Evolutionary conservation across 23 red algal species (phyloP), one percentile per base, ranked within the genome.

Genomic region (Gracilaria vermiculophylla): DNA sequence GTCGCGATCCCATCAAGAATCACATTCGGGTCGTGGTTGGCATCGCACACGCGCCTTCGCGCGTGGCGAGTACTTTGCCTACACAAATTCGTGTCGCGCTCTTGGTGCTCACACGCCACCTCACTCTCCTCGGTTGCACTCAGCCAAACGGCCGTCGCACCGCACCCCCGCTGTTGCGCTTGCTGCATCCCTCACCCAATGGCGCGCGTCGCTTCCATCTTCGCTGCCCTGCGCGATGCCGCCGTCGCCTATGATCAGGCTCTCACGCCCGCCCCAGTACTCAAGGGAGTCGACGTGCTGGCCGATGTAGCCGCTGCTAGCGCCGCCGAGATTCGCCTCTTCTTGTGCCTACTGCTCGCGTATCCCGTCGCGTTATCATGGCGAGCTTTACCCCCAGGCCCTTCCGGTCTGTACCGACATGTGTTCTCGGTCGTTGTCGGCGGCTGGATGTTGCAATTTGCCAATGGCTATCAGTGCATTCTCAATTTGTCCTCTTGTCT

Each of bases 361-460:
- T 94, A 94, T 36, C 92, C 92, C 0, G 50, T 94, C 50, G 92
- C 82, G n/a, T 52, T 88, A 13, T 78, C 81, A 35, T 94, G 92
- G 92, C 92, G 92, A 27, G 72, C 80, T 19, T 67, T 93, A 15
- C 90, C 90, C 7, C 40, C 82, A 24, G 72, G 61, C 25, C 72
- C 72, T 7, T 69, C 60, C 16, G 72, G 52, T 19, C 47, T 93
- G 32, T 87, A 80, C 79, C 86, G 69, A 67, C 79, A 94, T 64
- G 23, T 97, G 12, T 93, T 97, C 48, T 94, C 89, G 20, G 78
- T 94, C 51, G 24, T 89, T 21, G 76, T 93, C 40, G 95, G 95
- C 85, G 24, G 58, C 24, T 97, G 91, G 90, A 85, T 97, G 82
- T 71, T 93, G 7, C 80, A 87, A 51, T 94, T 94, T 49, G 85